Conservation (phyloP, 441 rosid species). For the Manihot esculenta region DNA sequence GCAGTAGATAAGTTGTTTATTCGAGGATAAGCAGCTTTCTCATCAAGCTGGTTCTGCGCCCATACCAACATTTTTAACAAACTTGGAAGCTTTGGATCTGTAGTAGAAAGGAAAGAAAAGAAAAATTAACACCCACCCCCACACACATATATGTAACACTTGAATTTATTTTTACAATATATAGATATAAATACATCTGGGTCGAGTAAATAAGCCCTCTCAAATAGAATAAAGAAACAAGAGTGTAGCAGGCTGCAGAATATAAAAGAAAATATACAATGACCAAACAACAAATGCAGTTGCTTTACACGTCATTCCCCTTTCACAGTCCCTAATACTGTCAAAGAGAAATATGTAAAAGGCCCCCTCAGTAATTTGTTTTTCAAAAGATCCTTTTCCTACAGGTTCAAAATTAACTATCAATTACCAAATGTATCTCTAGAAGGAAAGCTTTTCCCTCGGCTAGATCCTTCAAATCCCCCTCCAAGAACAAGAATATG, state of each 20-base stretch:
- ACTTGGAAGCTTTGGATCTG: constrained; percentile 97
- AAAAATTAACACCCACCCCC: too few species aligned
- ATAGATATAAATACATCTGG: neutral
- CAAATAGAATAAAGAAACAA: neutral
- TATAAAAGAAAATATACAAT: neutral
- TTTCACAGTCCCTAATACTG: neutral
- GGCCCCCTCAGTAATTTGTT: neutral
- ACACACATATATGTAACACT: too few species aligned
- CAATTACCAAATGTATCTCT: neutral
- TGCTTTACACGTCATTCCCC: neutral
- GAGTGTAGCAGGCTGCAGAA: neutral
- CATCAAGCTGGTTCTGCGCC: constrained; percentile 89
- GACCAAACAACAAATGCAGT: neutral
- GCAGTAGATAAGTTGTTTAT: constrained; percentile 74
- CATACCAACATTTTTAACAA: constrained; percentile 88
- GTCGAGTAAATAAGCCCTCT: neutral
- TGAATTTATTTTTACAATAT: neutral
- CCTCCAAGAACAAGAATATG: neutral
- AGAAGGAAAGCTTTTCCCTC: constrained; percentile 9
- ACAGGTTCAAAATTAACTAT: neutral
- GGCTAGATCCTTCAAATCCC: neutral
- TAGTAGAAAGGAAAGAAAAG: neutral
- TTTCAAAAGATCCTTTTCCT: neutral
- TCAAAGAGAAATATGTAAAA: neutral
- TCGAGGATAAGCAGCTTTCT: constrained; percentile 86